A percentile compares a stretch with the other conserved stretches of the same genome.
Evolutionary conservation across 345 rosid species (phyloP).

Genomic region (Gossypium thurberi): DNA sequence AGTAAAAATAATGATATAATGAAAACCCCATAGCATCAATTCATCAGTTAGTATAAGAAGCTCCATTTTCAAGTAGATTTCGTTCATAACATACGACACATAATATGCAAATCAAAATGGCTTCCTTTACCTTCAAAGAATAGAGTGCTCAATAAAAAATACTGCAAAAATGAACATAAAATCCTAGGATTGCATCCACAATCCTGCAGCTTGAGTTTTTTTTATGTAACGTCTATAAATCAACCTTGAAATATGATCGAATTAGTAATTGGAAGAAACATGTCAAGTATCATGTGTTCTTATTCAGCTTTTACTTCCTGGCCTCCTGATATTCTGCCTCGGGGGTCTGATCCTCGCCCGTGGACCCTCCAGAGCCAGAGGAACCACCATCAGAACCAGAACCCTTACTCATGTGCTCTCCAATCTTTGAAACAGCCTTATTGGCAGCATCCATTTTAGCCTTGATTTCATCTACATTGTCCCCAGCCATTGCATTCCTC

Average conservation of each 20-base stretch:
- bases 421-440: conserved; percentile 52
- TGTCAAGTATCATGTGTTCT: background rate
- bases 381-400: conserved; percentile 24
- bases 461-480: conserved; percentile 37
- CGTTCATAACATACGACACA: background rate
- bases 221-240: background rate
- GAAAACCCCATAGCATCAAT: background rate
- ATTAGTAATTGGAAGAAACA: background rate
- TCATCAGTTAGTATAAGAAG: background rate
- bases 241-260: background rate
- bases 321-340: conserved; percentile 55
- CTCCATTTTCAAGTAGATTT: background rate
- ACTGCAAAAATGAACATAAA: background rate
- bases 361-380: conserved; percentile 19
- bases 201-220: background rate
- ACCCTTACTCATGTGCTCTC: conserved; percentile 42
- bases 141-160: background rate
- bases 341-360: conserved; percentile 33
- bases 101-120: background rate
- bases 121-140: background rate
- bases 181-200: background rate
- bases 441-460: conserved; percentile 47
- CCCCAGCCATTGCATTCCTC: conserved; percentile 25
- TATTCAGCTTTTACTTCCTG: conserved; percentile 9
- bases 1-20: background rate